A percentile compares a stretch with the other conserved stretches of the same genome.
Conservation (phyloP, 2,329 filamentous ascomycete genomes). For the Dactylellina cionopaga region DNA sequence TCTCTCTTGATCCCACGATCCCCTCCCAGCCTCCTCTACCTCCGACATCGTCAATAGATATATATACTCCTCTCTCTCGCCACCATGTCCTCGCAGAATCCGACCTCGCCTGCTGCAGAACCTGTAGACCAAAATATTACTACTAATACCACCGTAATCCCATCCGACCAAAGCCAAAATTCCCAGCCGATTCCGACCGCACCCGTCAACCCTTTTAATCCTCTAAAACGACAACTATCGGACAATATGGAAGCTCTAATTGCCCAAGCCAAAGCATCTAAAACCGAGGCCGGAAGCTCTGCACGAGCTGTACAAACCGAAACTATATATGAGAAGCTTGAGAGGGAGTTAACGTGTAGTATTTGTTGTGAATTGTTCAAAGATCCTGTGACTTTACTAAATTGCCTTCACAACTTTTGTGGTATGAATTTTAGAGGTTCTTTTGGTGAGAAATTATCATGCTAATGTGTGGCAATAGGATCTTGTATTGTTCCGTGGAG, state of each 20-base stretch:
- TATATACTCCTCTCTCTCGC: conserved; percentile 9
- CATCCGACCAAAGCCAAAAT: conserved; percentile 6
- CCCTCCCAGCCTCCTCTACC: background rate
- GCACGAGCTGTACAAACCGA: conserved; percentile 26
- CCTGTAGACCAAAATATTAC: background rate
- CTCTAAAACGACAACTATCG: conserved; percentile 48
- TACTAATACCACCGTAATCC: conserved; percentile 12
- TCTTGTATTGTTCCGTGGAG: conserved; percentile 48
- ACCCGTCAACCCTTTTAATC: conserved; percentile 25
- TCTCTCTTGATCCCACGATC: background rate
- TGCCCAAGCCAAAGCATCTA: conserved; percentile 48
- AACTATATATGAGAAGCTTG: conserved; percentile 47
- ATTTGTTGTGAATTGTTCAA: conserved; percentile 96
- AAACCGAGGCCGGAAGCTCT: conserved; percentile 23
- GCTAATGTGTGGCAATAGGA: conserved; percentile 1
- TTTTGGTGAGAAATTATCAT: background rate
- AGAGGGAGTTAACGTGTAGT: conserved; percentile 47
- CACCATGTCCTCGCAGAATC: conserved; percentile 40
- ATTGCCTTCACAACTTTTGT: conserved; percentile 95
- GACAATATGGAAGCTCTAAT: conserved; percentile 52
- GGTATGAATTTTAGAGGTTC: conserved; percentile 62
- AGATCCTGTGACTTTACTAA: conserved; percentile 86
- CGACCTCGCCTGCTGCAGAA: background rate
- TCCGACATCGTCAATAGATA: background rate
- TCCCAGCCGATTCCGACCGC: conserved; percentile 11